These are phyloP conservation scores for Lentinula novae-zelandiae DNA, from an alignment of 1,284 basidiomycete genomes.

Conservation along the genomic window DNA sequence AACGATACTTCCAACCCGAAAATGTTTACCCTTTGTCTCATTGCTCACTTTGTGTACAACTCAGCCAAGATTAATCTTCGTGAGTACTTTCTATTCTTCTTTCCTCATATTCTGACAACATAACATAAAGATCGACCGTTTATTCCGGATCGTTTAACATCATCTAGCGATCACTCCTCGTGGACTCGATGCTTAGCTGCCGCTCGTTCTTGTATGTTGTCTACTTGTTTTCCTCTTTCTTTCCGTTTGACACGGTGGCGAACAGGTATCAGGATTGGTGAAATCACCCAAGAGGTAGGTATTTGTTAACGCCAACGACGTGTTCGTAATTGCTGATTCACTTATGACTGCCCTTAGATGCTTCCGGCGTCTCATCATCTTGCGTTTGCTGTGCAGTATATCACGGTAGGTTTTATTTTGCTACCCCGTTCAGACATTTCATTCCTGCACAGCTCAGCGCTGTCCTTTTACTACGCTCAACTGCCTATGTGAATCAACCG, in stretches of 20 bases:
- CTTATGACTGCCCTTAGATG: constrained; percentile 8
- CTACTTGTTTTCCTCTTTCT: not conserved
- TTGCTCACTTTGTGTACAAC: constrained; percentile 20
- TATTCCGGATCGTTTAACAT: constrained; percentile 16
- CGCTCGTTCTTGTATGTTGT: constrained; percentile 17
- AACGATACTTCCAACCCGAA: constrained; percentile 15
- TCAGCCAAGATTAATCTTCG: constrained; percentile 20
- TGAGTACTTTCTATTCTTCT: constrained; percentile 8
- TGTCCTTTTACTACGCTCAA: constrained; percentile 18
- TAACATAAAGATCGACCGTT: constrained; percentile 18
- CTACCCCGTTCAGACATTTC: not conserved
- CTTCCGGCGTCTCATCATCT: constrained; percentile 21
- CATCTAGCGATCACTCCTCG: constrained; percentile 15
- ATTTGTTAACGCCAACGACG: not conserved
- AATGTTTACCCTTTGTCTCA: constrained; percentile 17
- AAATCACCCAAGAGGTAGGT: constrained; percentile 18
- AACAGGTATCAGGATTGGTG: constrained; percentile 19
- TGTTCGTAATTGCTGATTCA: not conserved
- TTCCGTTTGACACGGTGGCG: not conserved
- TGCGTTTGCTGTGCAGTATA: constrained; percentile 20
- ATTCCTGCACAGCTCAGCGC: constrained; percentile 15
- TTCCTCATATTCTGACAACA: not conserved
- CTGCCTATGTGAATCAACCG: constrained; percentile 17
- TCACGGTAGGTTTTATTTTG: constrained; percentile 12
- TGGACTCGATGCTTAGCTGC: constrained; percentile 17